Evolutionary conservation across 2,329 filamentous ascomycete genomes (phyloP), one percentile per base, ranked within the genome.

Genomic region (Daldinia sp.): DNA sequence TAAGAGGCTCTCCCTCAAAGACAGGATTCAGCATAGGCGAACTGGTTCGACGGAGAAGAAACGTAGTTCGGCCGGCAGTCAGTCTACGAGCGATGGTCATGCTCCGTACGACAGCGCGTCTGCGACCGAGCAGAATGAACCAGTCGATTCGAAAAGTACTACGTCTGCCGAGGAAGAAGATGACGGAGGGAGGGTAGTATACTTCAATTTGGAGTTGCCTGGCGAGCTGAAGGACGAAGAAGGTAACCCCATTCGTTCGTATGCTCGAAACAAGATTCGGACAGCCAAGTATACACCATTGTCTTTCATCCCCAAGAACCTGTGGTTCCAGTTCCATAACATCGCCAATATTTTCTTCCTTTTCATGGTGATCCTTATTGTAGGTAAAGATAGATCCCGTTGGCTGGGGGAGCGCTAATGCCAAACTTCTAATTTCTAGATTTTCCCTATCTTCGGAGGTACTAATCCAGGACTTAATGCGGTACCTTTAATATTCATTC

Each of bases 281-380:
- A 99, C 95, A 2, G 92, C 95, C 62, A 99, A 98, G 79, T 99
- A 99, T 78, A 99, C 95, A 6, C 90, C 96, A 7, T 78, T 99
- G 67, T 96, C 92, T 63, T 99, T 99, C 78, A 78, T 99, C 25
- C 95, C 95, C 11, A 98, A 98, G 81, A 98, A 99, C 78, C 76
- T 99, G 74, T 99, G 90, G 88, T 92, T 96, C 68, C 96, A 99
- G 78, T 98, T 99, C 75, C 94, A 99, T 79, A 98, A 98, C 75
- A 90, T 99, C 73, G 95, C 95, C 74, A 99, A 99, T 77, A 90
- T 98, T 55, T 99, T 98, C 80, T 99, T 99, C 85, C 83, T 98
- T 71, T 97, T 98, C 80, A 86, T 94, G 72, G 94, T 97, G 75
- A 96, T 99, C 74, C 85, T 99, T 63, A 89, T 90, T 73, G 95